Evolutionary conservation across 768 basidiomycete genomes (phyloP), one percentile per base, ranked within the genome.

Genomic region (Stropharia rugosoannulata): DNA sequence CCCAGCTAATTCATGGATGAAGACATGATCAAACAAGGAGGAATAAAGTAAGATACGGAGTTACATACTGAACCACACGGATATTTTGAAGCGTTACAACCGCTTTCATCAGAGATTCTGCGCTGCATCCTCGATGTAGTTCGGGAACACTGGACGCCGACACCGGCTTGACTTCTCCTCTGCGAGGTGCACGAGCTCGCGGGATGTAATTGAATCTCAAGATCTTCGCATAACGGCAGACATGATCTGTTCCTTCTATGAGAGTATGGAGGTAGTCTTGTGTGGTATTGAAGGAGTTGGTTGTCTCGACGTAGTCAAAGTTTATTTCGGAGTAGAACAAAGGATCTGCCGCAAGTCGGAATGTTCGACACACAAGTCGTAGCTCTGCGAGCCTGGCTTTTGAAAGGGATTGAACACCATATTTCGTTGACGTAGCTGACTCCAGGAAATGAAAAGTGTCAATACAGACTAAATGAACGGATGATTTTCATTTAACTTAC

Each of bases 301-400:
- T 22, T 27, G 19, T 38, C 40, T 37, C 36, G 42, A 49, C 8
- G 36, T 49, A 54, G 52, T 58, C 27, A 27, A 58, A 54, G 5
- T 15, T 39, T 29, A 58, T 43, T 43, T 50, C 52, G 10, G 52
- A 54, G 35, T 54, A 54, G 40, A 58, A 43, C n/a, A 54, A 11
- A 8, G 57, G 48, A 35, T 58, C 57, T 15, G 49, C 36, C 5
- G 49, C 52, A 44, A 47, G 35, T 18, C 43, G 54, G 42, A 58
- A 54, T 3, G 12, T 18, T 18, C 52, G 45, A 18, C 51, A 58
- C 18, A 58, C 47, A 7, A 54, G 52, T 25, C 57, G 32, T 13
- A 58, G 32, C 3, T 7, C 12, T 7, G 29, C 42, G 25, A 54
- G 41, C 11, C 19, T 47, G 5, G 19, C 11, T 22, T 50, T 54